Evolutionary conservation across 1,139 yeast species (phyloP).

Genomic region (Taphrina populina): DNA sequence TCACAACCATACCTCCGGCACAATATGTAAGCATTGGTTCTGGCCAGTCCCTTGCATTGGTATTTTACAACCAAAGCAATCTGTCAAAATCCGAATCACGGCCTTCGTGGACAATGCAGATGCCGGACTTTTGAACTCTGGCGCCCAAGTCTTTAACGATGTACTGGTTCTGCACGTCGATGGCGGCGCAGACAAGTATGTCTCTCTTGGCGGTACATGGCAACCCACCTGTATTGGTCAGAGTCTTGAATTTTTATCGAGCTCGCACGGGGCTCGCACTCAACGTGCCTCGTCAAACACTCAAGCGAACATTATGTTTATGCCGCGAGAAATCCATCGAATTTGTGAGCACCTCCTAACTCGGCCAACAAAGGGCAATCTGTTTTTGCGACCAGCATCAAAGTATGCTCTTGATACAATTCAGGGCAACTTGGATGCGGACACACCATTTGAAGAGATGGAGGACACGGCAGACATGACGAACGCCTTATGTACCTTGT

Average conservation of each 20-base stretch:
- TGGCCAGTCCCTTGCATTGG: constrained; percentile 14
- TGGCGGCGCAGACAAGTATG: constrained; percentile 27
- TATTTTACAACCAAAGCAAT: background rate
- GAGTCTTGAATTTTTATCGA: constrained; percentile 22
- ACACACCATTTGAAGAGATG: background rate
- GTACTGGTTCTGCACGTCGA: constrained; percentile 33
- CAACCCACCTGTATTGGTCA: constrained; percentile 33
- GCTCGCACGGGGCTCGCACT: background rate
- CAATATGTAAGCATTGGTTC: constrained; percentile 19
- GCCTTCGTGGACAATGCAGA: constrained; percentile 12
- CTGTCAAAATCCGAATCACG: constrained; percentile 3
- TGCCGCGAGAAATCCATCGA: constrained; percentile 29
- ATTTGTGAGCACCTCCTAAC: constrained; percentile 29
- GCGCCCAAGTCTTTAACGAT: constrained; percentile 18
- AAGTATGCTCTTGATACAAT: background rate
- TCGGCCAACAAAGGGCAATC: background rate
- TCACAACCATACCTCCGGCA: background rate
- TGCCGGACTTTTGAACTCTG: constrained; percentile 16
- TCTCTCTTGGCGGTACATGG: constrained; percentile 28
- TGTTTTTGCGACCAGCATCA: constrained; percentile 1
- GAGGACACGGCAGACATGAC: background rate
- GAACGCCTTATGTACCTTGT: constrained; percentile 7
- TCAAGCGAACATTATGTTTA: background rate
- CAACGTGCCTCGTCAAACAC: background rate
- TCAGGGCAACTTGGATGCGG: constrained; percentile 23